Percentiles rank a stretch among this genome's conserved stretches.
These are phyloP conservation scores for Backusella mclennaniae DNA, from an alignment of 192 early-diverging fungal genomes.

Conservation along the genomic window DNA sequence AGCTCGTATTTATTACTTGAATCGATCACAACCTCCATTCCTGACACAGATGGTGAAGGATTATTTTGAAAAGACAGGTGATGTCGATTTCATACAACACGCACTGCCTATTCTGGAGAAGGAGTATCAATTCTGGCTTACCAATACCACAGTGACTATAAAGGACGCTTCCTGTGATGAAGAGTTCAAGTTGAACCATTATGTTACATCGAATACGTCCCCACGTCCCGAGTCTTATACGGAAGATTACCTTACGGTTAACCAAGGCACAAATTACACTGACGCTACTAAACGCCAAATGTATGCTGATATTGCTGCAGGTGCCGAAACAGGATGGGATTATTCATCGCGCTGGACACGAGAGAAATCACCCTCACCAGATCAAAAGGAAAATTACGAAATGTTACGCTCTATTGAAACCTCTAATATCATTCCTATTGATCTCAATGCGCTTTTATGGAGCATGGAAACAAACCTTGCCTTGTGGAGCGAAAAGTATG, in stretches of 20 bases:
- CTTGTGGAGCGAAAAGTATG: slow-evolving; percentile 19
- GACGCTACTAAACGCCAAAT: slow-evolving; percentile 29
- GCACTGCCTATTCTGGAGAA: slow-evolving; percentile 55
- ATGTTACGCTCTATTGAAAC: slow-evolving; percentile 57
- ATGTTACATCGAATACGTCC: slow-evolving; percentile 47
- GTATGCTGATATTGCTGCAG: slow-evolving; percentile 65
- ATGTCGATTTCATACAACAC: slow-evolving; percentile 39
- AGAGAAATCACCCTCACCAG: slow-evolving; percentile 16
- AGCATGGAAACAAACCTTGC: slow-evolving; percentile 48
- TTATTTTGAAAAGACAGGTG: slow-evolving; percentile 53
- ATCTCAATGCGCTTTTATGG: slow-evolving; percentile 71
- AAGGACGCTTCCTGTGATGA: slow-evolving; percentile 16
- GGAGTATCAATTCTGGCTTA: slow-evolving; percentile 65
- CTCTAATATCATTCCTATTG: slow-evolving; percentile 58
- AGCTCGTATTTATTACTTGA: slow-evolving; percentile 70
- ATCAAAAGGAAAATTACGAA: slow-evolving; percentile 12
- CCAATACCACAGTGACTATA: slow-evolving; percentile 49
- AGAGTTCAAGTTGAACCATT: slow-evolving; percentile 46
- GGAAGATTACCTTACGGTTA: slow-evolving; percentile 55
- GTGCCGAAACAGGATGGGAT: slow-evolving; percentile 76
- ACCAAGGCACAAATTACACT: slow-evolving; percentile 40
- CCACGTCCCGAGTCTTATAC: slow-evolving; percentile 70
- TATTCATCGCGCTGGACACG: slow-evolving; percentile 63
- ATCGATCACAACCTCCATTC: slow-evolving; percentile 75
- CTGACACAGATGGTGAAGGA: slow-evolving; percentile 66